Conservation (phyloP, 2,329 filamentous ascomycete species). For the Clonostachys rhizophaga region DNA sequence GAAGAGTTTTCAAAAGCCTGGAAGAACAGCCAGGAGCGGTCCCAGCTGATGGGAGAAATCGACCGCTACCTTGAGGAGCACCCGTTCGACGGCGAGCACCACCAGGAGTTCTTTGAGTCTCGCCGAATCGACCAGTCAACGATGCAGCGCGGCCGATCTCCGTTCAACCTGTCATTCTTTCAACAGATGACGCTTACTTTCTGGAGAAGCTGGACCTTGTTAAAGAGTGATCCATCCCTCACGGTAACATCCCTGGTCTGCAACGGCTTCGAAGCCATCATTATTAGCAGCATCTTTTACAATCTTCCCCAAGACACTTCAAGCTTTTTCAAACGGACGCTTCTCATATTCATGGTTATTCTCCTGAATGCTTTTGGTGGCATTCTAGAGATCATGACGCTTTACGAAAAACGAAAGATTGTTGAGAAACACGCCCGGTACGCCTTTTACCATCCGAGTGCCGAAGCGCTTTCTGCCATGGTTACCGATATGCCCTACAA, state of each 20-base stretch:
- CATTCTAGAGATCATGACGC: conserved; percentile 26
- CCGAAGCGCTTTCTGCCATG: conserved; percentile 25
- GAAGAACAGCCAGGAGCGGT: conserved; percentile 18
- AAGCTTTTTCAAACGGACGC: conserved; percentile 35
- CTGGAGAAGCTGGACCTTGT: conserved; percentile 29
- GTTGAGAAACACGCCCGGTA: conserved; percentile 33
- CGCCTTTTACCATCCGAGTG: conserved; percentile 30
- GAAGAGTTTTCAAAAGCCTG: conserved; percentile 29
- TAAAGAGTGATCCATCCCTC: conserved; percentile 34
- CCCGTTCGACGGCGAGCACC: conserved; percentile 2
- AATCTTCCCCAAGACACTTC: conserved; percentile 31
- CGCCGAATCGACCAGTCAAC: conserved; percentile 16
- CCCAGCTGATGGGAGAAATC: conserved; percentile 15
- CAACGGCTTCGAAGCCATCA: conserved; percentile 39
- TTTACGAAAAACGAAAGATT: conserved; percentile 28
- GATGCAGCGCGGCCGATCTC: conserved; percentile 36
- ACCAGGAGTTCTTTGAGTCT: conserved; percentile 15
- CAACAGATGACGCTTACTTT: conserved; percentile 40
- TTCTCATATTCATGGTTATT: conserved; percentile 42
- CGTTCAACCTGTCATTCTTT: conserved; percentile 39
- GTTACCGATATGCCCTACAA: conserved; percentile 38
- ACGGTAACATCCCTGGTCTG: conserved; percentile 38
- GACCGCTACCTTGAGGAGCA: conserved; percentile 14
- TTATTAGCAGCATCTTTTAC: conserved; percentile 44
- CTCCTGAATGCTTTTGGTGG: conserved; percentile 40